These are phyloP conservation scores for Fusarium sacchari DNA, from an alignment of 2,329 filamentous ascomycete genomes.

Conservation along the genomic window DNA sequence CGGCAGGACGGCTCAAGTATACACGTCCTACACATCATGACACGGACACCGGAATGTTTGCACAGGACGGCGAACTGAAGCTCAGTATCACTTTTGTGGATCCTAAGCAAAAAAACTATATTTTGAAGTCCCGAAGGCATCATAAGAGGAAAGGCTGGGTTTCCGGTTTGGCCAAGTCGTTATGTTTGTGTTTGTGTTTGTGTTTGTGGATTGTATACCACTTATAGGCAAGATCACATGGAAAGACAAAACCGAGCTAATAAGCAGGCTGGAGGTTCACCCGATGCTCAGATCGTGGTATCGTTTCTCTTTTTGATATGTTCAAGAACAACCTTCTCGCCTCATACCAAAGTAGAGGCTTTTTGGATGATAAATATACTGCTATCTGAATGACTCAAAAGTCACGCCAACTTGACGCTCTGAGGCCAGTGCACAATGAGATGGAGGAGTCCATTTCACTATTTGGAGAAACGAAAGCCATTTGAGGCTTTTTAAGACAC, in stretches of 20 bases:
- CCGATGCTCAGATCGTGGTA: constrained; percentile 19
- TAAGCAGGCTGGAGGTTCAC: neutral
- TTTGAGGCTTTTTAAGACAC: neutral
- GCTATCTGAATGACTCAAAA: constrained; percentile 11
- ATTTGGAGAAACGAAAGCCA: neutral
- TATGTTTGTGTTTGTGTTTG: neutral
- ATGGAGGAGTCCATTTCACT: constrained; percentile 2
- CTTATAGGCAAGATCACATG: neutral
- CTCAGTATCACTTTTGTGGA: neutral
- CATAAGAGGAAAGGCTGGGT: neutral
- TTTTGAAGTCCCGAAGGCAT: neutral
- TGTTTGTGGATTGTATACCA: neutral
- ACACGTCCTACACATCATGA: neutral
- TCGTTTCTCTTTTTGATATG: constrained; percentile 12
- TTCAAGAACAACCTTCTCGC: constrained; percentile 3
- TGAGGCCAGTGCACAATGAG: constrained; percentile 17
- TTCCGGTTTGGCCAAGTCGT: neutral
- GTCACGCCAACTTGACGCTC: constrained; percentile 24
- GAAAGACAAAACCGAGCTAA: neutral
- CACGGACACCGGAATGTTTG: constrained; percentile 9
- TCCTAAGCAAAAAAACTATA: neutral
- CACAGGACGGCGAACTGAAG: neutral
- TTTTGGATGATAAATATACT: neutral
- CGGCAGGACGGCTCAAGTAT: neutral
- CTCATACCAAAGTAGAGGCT: constrained; percentile 7